Base-by-base conservation (phyloP, 495 filamentous ascomycete species). In the Penicillium flavigenum region DNA sequence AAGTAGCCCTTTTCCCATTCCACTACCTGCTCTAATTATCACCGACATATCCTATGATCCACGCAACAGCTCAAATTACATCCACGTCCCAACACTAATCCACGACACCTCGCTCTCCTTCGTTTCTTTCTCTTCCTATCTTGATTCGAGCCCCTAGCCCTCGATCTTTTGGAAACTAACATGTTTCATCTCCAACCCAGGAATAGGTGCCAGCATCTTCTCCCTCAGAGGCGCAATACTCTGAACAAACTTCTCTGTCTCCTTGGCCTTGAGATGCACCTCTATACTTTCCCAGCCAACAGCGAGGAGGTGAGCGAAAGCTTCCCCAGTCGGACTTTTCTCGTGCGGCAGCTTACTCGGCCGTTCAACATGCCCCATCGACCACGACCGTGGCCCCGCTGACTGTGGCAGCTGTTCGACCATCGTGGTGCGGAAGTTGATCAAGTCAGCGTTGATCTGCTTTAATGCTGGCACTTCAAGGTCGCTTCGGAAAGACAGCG, bases 271-370 rank as follows among this genome's bases (percentile, higher is more conserved):
- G 68, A 69, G 63, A 65, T 86, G 83, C 54, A 69, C 71, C 36
- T 86, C 81, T 10, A 79, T 66, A 57, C 72, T 81, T 20, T 76
- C 72, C 83, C 84, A 88, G 3, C 82, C 85, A 27, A 81, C 41
- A 16, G 57, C 68, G 31, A 78, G 55, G 0, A 83, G 58, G 42
- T 71, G 64, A 47, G 72, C 61, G 36, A 72, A 71, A 20, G 73
- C 73, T 59, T 72, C 66, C 22, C 70, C 77, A 42, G 61, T 72
- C 42, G 66, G 61, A 59, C 66, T 73, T 17, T 67, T 63, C 27
- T 54, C 61, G 60, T 79, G 73, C 32, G 61, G 31, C 43, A 76
- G 44, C 57, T 67, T 74, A 51, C 76, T 71, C 1, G 71, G 77
- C 36, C 71, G 60, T 12, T 80, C 75, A 10, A 78, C 67, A 39